These are phyloP conservation scores for Intubia oerlemansii DNA, from an alignment of 2,329 filamentous ascomycete species.

Conservation along the genomic window DNA sequence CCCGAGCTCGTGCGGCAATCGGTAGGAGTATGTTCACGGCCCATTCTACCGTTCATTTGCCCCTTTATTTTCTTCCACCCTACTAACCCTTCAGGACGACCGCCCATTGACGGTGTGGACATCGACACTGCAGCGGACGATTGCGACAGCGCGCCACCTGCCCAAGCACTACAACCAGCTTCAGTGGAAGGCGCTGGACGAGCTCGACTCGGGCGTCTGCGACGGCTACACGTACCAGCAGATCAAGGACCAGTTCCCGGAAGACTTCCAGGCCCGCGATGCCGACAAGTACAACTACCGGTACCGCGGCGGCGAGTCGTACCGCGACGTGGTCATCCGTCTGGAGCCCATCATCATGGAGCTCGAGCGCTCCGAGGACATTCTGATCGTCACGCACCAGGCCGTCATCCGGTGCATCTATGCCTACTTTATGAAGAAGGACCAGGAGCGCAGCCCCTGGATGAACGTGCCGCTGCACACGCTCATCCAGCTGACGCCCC, in stretches of 20 bases:
- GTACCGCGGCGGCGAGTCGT: slow-evolving; percentile 86
- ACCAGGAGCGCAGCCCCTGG: slow-evolving; percentile 85
- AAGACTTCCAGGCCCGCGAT: slow-evolving; percentile 87
- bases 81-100: too few species aligned
- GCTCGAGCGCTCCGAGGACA: slow-evolving; percentile 84
- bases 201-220: slow-evolving; percentile 90
- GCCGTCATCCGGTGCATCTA: slow-evolving; percentile 94
- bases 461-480: slow-evolving; percentile 96
- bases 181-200: slow-evolving; percentile 96
- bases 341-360: slow-evolving; percentile 99
- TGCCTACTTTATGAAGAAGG: slow-evolving; percentile 96
- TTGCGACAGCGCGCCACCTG: slow-evolving; percentile 72
- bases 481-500: slow-evolving; percentile 85
- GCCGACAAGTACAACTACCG: slow-evolving; percentile 99
- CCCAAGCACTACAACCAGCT: slow-evolving; percentile 72
- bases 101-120: slow-evolving; percentile 41
- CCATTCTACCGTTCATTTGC: too few species aligned
- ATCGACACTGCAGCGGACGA: slow-evolving; percentile 55
- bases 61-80: too few species aligned
- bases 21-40: too few species aligned
- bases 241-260: slow-evolving; percentile 76
- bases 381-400: slow-evolving; percentile 95
- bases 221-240: slow-evolving; percentile 92
- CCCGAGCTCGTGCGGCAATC: slow-evolving; percentile 71
- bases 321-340: slow-evolving; percentile 91